Evolutionary conservation across 495 filamentous ascomycete species (phyloP).

Genomic region (Rhizodiscina lignyota): DNA sequence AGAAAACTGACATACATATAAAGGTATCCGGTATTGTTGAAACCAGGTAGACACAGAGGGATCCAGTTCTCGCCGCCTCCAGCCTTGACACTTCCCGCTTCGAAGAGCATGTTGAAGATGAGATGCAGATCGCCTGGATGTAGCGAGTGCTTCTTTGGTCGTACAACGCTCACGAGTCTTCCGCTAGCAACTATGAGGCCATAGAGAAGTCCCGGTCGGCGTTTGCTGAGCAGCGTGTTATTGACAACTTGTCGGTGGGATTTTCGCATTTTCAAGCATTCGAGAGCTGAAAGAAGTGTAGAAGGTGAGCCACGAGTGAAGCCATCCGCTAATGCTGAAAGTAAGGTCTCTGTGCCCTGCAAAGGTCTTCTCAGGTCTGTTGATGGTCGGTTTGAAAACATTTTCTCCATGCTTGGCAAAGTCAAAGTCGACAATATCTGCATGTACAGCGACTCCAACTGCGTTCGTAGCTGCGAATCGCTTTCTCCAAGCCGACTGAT

Average conservation of each 20-base stretch:
- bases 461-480: conserved; percentile 65
- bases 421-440: conserved; percentile 94
- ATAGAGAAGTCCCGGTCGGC: conserved; percentile 64
- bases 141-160: conserved; percentile 86
- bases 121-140: conserved; percentile 93
- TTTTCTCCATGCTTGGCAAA: conserved; percentile 67
- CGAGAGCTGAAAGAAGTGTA: conserved; percentile 72
- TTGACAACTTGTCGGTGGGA: conserved; percentile 74
- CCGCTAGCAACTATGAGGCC: conserved; percentile 91
- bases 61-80: conserved; percentile 96
- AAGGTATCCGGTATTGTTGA: conserved; percentile 93
- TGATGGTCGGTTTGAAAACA: conserved; percentile 80
- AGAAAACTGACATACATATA: conserved; percentile 99
- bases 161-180: conserved; percentile 79
- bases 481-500: conserved; percentile 86
- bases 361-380: conserved; percentile 86
- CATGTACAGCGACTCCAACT: conserved; percentile 92
- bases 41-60: conserved; percentile 86
- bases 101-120: conserved; percentile 99
- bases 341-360: conserved; percentile 78
- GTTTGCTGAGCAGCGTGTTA: conserved; percentile 63
- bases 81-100: conserved; percentile 71
- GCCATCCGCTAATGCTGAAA: conserved; percentile 82
- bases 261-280: conserved; percentile 79
- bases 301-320: conserved; percentile 89